Percentiles rank a stretch among this genome's conserved stretches.
These are phyloP conservation scores for Cyberlindnera saturnus DNA, from an alignment of 805 yeast species.

Conservation along the genomic window DNA sequence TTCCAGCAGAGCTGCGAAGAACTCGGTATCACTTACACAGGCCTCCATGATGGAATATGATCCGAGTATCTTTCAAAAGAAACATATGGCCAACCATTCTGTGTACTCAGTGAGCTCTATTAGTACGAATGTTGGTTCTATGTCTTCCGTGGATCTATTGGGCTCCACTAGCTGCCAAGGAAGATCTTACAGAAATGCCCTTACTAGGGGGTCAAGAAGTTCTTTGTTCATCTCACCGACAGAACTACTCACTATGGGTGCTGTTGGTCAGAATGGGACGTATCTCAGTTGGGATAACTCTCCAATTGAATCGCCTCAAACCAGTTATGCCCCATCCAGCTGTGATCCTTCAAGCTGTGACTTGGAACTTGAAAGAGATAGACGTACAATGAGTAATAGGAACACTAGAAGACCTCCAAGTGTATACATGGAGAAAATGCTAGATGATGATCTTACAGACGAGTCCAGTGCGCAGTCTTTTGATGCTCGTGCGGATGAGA, in stretches of 20 bases:
- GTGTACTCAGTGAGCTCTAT: constrained; percentile 26
- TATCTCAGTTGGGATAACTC: constrained; percentile 11
- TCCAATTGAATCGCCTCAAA: constrained; percentile 22
- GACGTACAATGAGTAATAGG: not conserved
- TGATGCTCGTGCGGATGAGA: constrained; percentile 11
- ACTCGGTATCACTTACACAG: not conserved
- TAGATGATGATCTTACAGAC: constrained; percentile 24
- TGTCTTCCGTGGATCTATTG: constrained; percentile 14
- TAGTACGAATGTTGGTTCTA: constrained; percentile 23
- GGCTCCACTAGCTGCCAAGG: constrained; percentile 11
- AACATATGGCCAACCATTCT: constrained; percentile 20
- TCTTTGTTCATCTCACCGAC: constrained; percentile 52
- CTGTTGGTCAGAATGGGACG: constrained; percentile 1
- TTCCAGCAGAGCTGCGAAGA: constrained; percentile 25
- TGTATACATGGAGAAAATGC: constrained; percentile 39
- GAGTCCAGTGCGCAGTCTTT: not conserved
- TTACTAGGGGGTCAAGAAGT: constrained; percentile 26
- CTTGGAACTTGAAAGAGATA: not conserved
- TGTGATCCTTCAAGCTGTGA: not conserved
- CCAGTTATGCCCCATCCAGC: constrained; percentile 6
- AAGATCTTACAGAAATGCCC: constrained; percentile 21
- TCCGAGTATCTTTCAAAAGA: constrained; percentile 18
- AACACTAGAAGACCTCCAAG: constrained; percentile 42
- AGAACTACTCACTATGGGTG: constrained; percentile 27
- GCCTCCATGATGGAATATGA: constrained; percentile 17